Percentiles rank a stretch among this genome's conserved stretches.
Conservation (phyloP, 2,329 filamentous ascomycete genomes). For the Lecanosticta acicola region DNA sequence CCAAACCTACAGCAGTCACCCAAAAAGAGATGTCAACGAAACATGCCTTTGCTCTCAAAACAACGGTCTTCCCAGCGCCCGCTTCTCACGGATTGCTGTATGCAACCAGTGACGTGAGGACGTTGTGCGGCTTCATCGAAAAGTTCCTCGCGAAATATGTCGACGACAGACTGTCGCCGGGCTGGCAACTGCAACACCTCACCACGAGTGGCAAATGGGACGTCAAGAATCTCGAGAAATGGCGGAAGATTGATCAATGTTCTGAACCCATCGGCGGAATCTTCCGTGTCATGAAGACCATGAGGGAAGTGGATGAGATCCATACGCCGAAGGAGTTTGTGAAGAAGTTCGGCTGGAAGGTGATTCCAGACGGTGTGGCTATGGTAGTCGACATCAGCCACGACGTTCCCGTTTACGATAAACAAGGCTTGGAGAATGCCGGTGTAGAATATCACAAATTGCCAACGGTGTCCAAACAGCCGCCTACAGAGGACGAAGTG, state of each 20-base stretch:
- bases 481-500: slow-evolving; percentile 61
- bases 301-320: slow-evolving; percentile 78
- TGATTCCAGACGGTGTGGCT: slow-evolving; percentile 46
- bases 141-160: slow-evolving; percentile 72
- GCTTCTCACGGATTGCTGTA: slow-evolving; percentile 83
- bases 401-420: slow-evolving; percentile 84
- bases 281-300: slow-evolving; percentile 87
- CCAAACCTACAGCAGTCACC: not conserved
- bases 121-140: slow-evolving; percentile 73
- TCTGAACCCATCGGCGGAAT: slow-evolving; percentile 62
- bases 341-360: slow-evolving; percentile 53
- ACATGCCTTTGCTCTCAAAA: slow-evolving; percentile 52
- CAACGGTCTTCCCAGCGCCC: slow-evolving; percentile 65
- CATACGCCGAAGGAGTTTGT: slow-evolving; percentile 74
- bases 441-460: slow-evolving; percentile 64
- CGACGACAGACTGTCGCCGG: slow-evolving; percentile 70
- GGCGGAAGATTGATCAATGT: slow-evolving; percentile 53
- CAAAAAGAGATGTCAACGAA: slow-evolving; percentile 11
- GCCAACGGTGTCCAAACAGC: slow-evolving; percentile 85
- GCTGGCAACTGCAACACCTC: slow-evolving; percentile 87
- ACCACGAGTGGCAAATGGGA: slow-evolving; percentile 94
- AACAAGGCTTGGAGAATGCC: slow-evolving; percentile 44
- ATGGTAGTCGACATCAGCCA: slow-evolving; percentile 82
- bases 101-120: slow-evolving; percentile 66
- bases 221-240: slow-evolving; percentile 91